Evolutionary conservation across 345 rosid genomes (phyloP).

Genomic region (Eucalyptus curtisii): DNA sequence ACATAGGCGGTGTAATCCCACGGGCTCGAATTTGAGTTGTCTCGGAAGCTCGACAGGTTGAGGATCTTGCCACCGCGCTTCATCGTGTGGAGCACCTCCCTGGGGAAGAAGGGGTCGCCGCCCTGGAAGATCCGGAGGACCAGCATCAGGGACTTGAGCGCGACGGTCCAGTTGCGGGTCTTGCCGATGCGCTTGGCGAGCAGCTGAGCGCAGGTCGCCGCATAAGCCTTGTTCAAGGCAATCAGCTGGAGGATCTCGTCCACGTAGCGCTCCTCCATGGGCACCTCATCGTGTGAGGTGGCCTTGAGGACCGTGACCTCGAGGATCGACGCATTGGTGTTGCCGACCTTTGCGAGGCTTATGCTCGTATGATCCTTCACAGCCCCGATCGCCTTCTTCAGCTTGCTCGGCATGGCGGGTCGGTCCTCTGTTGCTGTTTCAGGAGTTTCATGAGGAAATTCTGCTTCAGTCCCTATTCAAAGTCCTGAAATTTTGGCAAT

Average conservation of each 20-base stretch:
- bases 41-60: constrained; percentile 57
- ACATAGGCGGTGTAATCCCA: constrained; percentile 70
- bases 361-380: constrained; percentile 94
- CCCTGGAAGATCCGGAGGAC: constrained; percentile 67
- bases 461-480: neutral
- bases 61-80: constrained; percentile 68
- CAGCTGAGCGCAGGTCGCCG: constrained; percentile 47
- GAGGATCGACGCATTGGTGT: constrained; percentile 30
- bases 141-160: constrained; percentile 67
- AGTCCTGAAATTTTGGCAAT: neutral
- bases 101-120: constrained; percentile 68
- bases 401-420: constrained; percentile 59
- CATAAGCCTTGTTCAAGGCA: constrained; percentile 37
- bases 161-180: constrained; percentile 77
- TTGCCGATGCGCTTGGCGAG: constrained; percentile 55
- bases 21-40: constrained; percentile 55
- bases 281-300: constrained; percentile 67
- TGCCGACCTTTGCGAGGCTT: constrained; percentile 69
- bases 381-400: constrained; percentile 73
- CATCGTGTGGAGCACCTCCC: constrained; percentile 62
- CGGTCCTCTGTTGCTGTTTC: neutral
- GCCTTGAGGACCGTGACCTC: constrained; percentile 75
- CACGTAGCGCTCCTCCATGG: constrained; percentile 53
- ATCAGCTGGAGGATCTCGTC: constrained; percentile 36
- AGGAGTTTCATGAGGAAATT: neutral